Base-by-base conservation (phyloP, 257 asterid genomes). In the Solanum habrochaites region DNA sequence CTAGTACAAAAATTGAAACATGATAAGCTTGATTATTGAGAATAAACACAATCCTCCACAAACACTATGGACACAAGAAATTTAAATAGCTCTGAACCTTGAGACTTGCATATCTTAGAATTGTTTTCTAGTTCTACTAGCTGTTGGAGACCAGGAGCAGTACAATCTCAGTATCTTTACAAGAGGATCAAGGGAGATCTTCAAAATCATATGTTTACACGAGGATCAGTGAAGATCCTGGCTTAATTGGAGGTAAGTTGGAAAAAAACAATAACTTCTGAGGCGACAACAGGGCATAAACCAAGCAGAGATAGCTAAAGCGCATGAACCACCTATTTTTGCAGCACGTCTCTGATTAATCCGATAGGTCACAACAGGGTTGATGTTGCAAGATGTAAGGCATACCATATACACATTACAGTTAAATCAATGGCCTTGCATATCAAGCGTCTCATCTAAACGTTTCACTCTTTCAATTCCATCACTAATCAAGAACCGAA, bases 371-470 rank as follows among this genome's bases (percentile, higher is more conserved):
- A 25, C 10, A 27, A 29, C 74, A 14, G 3, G 40, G 82, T 23
- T 74, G n/a, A 32, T 10, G 82, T 12, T 74, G 32, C 82, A 74
- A 40, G 56, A 40, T 40, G 58, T 40, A 39, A 74, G 82, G 10
- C 20, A 56, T 18, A 56, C 64, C n/a, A 56, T 49, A 56, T 3
- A 56, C 64, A 56, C 64, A 56, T 18, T 56, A 56, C 64, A 56
- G 21, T 42, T 43, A 27, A 32, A 86, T 83, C 77, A 94, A 40
- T 78, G 94, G 27, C 98, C 99, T 90, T 97, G 99, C 98, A 97
- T 95, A 89, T 97, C 97, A 49, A 97, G 98, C 9, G 94, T 97
- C 92, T 95, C 98, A 62, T 94, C 95, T 88, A 97, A 88, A 1
- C 92, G 93, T 94, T 94, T 97, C 87, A 95, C 85, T 87, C 96